Conservation (phyloP, 2,329 filamentous ascomycete genomes). For the Dactylellina leptospora region DNA sequence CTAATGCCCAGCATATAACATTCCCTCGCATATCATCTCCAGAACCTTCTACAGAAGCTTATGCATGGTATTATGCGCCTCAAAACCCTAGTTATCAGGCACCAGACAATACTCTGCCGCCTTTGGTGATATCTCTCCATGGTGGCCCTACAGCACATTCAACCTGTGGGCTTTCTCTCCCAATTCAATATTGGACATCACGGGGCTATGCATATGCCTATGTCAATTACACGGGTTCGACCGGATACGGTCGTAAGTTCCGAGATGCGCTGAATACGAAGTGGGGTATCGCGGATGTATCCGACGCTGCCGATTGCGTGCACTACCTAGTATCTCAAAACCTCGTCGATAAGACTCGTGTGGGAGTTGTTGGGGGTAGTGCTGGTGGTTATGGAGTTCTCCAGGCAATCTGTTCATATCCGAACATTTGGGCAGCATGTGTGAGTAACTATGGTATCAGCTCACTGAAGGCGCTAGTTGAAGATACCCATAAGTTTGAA, state of each 20-base stretch:
- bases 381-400: slow-evolving; percentile 68
- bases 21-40: slow-evolving; percentile 43
- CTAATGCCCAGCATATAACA: slow-evolving; percentile 38
- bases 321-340: slow-evolving; percentile 61
- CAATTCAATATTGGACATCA: slow-evolving; percentile 66
- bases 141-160: slow-evolving; percentile 65
- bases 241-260: slow-evolving; percentile 65
- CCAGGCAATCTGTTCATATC: slow-evolving; percentile 64
- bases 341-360: slow-evolving; percentile 60
- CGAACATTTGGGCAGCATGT: slow-evolving; percentile 64
- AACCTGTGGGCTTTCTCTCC: slow-evolving; percentile 62
- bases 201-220: slow-evolving; percentile 66
- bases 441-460: slow-evolving; percentile 66
- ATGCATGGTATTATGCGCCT: slow-evolving; percentile 58
- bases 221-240: slow-evolving; percentile 67
- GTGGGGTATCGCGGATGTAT: slow-evolving; percentile 66
- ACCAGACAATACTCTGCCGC: slow-evolving; percentile 61
- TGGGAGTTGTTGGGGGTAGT: slow-evolving; percentile 66
- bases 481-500: slow-evolving; percentile 68
- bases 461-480: slow-evolving; percentile 63
- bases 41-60: slow-evolving; percentile 29
- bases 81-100: slow-evolving; percentile 63
- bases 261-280: slow-evolving; percentile 64
- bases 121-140: slow-evolving; percentile 65
- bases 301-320: slow-evolving; percentile 65